A percentile compares a stretch with the other conserved stretches of the same genome.
phyloP scores from a whole-genome alignment of 2,329 filamentous ascomycete species.

The Pseudogymnoascus verrucosus region DNA sequence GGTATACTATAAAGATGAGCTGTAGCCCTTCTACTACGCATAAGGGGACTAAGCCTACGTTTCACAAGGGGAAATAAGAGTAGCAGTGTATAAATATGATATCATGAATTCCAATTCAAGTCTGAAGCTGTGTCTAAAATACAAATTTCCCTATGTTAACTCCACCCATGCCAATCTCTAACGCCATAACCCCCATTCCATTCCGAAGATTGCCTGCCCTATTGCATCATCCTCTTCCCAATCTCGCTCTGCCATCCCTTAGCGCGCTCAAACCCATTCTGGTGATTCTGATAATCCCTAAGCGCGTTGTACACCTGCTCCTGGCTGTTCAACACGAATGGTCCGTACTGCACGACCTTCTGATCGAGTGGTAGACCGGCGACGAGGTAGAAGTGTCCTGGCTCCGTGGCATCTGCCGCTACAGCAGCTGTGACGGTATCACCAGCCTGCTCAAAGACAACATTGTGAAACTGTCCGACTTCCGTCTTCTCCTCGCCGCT shows the following conservation, averaged over 20 bases:
- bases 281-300: constrained; percentile 62
- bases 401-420: constrained; percentile 51
- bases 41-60: not conserved
- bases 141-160: not conserved
- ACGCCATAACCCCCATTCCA: not conserved
- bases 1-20: constrained; percentile 42
- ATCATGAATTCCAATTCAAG: not conserved
- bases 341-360: constrained; percentile 74
- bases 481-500: constrained; percentile 40
- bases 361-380: constrained; percentile 76
- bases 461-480: constrained; percentile 72
- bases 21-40: constrained; percentile 29
- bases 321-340: constrained; percentile 68
- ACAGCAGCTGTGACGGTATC: constrained; percentile 68
- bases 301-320: constrained; percentile 71
- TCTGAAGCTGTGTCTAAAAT: not conserved
- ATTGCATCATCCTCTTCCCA: constrained; percentile 61
- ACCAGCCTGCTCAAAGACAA: constrained; percentile 75
- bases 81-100: constrained; percentile 1
- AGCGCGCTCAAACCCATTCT: constrained; percentile 75
- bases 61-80: not conserved
- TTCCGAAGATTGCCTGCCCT: constrained; percentile 2
- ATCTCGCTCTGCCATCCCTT: constrained; percentile 79
- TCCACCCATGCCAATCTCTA: not conserved
- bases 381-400: constrained; percentile 51